Evolutionary conservation across 2,329 filamentous ascomycete genomes (phyloP), one percentile per base, ranked within the genome.

Genomic region (Nemania sp.): DNA sequence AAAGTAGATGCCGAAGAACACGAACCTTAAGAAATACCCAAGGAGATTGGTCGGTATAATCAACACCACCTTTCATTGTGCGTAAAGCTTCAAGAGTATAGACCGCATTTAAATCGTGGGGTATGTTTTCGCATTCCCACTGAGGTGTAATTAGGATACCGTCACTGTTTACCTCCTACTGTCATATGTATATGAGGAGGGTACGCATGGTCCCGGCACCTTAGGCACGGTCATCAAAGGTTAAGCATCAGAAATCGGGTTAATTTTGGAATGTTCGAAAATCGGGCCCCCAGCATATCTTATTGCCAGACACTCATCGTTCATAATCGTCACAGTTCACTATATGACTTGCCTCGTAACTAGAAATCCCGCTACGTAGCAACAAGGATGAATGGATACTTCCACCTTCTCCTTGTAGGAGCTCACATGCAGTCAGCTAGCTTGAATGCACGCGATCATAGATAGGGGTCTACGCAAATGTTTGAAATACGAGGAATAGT

Each of bases 1-100:
- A 27, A 27, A 24, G 24, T 3, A n/a, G 55, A 52, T 66, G n/a
- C 51, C 57, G 45, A 41, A 62, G 35, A 52, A 20, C 53, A 43
- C 53, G 26, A 55, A 54, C 68, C 41, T 62, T 55, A 66, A 68
- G 59, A 49, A 56, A 24, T 35, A 6, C 18, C 61, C 60, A 20
- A 18, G 43, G 29, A 64, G 15, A 53, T 51, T 35, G 56, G 18
- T 10, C 27, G 6, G 15, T 32, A 32, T 15, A 55, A 55, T 43
- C 32, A 29, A 51, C 59, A 38, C 63, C 20, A 15, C 63, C 62
- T 63, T 38, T 35, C 43, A 58, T 43, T 22, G 52, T 52, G 52
- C 35, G 62, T 38, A n/a, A 47, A 55, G 47, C 41, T 51, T 18
- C n/a, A 24, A 29, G 29, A 51, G 47, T n/a, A 58, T 49, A 5